Base-by-base conservation (phyloP, 2,329 filamentous ascomycete species). In the Arthroderma sp. region DNA sequence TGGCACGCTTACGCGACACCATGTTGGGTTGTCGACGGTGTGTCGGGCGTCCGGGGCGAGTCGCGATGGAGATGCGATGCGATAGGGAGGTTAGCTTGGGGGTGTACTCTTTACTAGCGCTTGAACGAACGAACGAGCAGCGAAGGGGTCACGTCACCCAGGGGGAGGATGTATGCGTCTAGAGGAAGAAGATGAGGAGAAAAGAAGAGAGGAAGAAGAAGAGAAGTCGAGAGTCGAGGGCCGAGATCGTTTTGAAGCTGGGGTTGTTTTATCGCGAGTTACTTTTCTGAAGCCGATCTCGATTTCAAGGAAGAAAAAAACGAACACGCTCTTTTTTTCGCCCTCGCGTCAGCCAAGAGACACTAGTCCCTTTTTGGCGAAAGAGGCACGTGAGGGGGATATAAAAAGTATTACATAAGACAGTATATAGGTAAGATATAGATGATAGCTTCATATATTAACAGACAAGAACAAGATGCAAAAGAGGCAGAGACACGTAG, bases 1-100 rank as follows among this genome's bases (percentile, higher is more conserved):
- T 72, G 64, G 70, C 74, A 68, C 79, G 77, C 72, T 81, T 81
- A 71, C 78, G 76, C 70, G 78, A 74, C 66, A 73, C 74, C 77
- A 79, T 80, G 51, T 43, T 60, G 37, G 59, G 51, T 8, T 37
- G 2, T 38, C 4, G 17, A 17, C 25, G 28, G 25, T n/a, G 47
- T n/a, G 47, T 51, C 28, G 23, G n/a, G 47, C 28, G 17, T 19
- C 15, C 7, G 9, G 15, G 15, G 47, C 47, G 25, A 51, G 47
- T 33, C 25, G 28, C 47, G 47, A 51, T 51, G 47, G 47, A 11
- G 47, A 33, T 51, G 47, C 47, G 47, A 33, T 51, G 25, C 25
- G 47, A 47, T 47, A 47, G 21, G 28, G 25, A 17, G 6, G 28
- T 25, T 7, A 19, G 47, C 25, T 25, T 33, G 28, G 23, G 25